Conservation (phyloP, 1,284 basidiomycete species). For the Thecaphora thlaspeos region DNA sequence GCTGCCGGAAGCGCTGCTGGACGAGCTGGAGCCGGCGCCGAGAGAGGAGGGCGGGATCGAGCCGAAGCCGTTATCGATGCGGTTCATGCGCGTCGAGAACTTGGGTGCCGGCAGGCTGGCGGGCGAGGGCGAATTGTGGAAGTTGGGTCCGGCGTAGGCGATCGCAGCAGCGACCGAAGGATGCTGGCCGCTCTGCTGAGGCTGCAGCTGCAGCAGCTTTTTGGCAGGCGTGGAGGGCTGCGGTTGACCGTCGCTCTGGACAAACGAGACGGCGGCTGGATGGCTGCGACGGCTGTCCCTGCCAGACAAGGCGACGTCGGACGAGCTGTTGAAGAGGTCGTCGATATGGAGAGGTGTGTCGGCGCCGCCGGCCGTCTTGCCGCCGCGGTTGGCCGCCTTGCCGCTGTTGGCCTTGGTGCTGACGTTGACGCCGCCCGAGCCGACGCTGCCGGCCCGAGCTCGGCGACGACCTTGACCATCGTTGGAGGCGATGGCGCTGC, state of each 20-base stretch:
- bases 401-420: constrained; percentile 8
- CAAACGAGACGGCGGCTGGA: background rate
- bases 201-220: no score
- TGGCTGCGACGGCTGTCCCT: background rate
- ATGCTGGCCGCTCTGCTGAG: constrained; percentile 19
- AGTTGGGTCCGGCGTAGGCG: constrained; percentile 50
- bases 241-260: background rate
- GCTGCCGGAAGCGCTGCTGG: constrained; percentile 19
- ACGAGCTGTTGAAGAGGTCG: constrained; percentile 33
- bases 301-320: no score
- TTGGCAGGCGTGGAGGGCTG: constrained; percentile 27
- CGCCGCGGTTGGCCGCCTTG: no score
- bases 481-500: constrained; percentile 4
- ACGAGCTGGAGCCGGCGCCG: constrained; percentile 21
- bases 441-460: constrained; percentile 30
- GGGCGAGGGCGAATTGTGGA: constrained; percentile 52
- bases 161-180: constrained; percentile 25
- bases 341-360: constrained; percentile 33
- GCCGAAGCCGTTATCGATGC: constrained; percentile 9
- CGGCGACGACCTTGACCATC: constrained; percentile 13
- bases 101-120: constrained; percentile 48
- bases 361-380: no score
- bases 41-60: constrained; percentile 12
- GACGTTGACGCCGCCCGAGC: constrained; percentile 16
- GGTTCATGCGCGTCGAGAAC: constrained; percentile 35